phyloP scores from a whole-genome alignment of 371 early-diverging fungal genomes.

The Mucor velutinosus region DNA sequence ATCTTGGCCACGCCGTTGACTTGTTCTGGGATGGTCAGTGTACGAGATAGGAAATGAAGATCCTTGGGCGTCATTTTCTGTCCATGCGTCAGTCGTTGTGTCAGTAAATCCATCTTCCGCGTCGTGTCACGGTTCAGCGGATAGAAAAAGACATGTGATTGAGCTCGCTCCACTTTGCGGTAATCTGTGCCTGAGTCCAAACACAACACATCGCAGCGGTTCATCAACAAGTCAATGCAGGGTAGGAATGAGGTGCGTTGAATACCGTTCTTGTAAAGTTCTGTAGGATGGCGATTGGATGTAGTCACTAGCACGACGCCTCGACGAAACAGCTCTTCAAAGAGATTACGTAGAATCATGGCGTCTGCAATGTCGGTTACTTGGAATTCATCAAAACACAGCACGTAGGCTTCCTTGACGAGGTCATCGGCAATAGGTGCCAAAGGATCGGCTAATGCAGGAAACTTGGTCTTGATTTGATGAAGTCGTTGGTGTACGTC shows the following conservation, averaged over 20 bases:
- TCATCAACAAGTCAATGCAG: conserved; percentile 85
- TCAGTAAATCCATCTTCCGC: conserved; percentile 41
- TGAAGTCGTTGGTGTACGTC: conserved; percentile 90
- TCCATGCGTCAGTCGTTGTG: conserved; percentile 33
- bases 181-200: conserved; percentile 92
- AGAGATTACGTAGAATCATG: conserved; percentile 88
- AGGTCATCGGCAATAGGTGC: conserved; percentile 83
- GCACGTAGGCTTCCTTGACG: conserved; percentile 75
- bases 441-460: conserved; percentile 67
- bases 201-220: conserved; percentile 76
- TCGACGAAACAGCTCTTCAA: conserved; percentile 78
- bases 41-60: conserved; percentile 76
- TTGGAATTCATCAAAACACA: conserved; percentile 98
- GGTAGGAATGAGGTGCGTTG: conserved; percentile 91
- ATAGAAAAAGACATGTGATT: conserved; percentile 59
- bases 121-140: conserved; percentile 60
- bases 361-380: conserved; percentile 97
- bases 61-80: conserved; percentile 40
- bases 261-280: conserved; percentile 94
- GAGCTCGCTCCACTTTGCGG: conserved; percentile 64
- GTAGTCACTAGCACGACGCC: conserved; percentile 93
- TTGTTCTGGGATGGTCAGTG: conserved; percentile 63
- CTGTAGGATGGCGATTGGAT: conserved; percentile 92
- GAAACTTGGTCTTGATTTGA: conserved; percentile 59
- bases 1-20: conserved; percentile 75